Conservation (phyloP, 192 early-diverging fungal species). For the Coemansia sp. region DNA sequence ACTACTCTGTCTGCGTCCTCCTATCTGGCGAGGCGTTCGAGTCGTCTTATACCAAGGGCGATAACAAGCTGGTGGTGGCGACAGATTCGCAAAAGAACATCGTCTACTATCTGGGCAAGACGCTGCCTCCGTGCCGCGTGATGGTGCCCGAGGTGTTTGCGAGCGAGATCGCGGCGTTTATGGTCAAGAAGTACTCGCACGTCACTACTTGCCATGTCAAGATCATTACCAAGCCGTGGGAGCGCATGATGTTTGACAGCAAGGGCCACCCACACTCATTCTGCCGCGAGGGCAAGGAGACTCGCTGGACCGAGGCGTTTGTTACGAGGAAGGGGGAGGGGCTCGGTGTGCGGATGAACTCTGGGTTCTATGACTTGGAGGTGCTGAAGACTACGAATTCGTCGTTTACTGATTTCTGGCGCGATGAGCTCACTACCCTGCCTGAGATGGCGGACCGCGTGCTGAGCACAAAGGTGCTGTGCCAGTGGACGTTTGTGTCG, state of each 20-base stretch:
- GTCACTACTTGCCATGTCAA: slow-evolving; percentile 61
- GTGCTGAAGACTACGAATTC: slow-evolving; percentile 85
- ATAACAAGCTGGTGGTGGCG: slow-evolving; percentile 72
- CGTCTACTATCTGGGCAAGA: slow-evolving; percentile 72
- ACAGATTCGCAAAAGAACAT: slow-evolving; percentile 82
- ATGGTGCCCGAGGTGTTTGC: slow-evolving; percentile 73
- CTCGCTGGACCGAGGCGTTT: slow-evolving; percentile 60
- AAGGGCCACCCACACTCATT: slow-evolving; percentile 71
- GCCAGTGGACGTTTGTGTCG: slow-evolving; percentile 59
- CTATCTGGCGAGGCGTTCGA: slow-evolving; percentile 60
- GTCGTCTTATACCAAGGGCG: slow-evolving; percentile 72
- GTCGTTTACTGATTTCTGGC: slow-evolving; percentile 69
- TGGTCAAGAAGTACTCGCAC: slow-evolving; percentile 71
- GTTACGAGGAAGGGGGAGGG: slow-evolving; percentile 26
- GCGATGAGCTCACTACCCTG: slow-evolving; percentile 73
- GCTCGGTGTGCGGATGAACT: slow-evolving; percentile 52
- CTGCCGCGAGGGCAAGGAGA: slow-evolving; percentile 67
- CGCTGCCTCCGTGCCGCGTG: slow-evolving; percentile 56
- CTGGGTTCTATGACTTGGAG: slow-evolving; percentile 68
- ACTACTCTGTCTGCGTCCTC: slow-evolving; percentile 63
- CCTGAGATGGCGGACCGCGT: slow-evolving; percentile 73
- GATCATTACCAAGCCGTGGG: slow-evolving; percentile 73
- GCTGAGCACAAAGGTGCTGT: slow-evolving; percentile 71
- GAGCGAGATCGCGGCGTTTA: slow-evolving; percentile 63
- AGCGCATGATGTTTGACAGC: slow-evolving; percentile 62